Evolutionary conservation across 2,329 filamentous ascomycete genomes (phyloP).

Genomic region (Penicillium sp.): DNA sequence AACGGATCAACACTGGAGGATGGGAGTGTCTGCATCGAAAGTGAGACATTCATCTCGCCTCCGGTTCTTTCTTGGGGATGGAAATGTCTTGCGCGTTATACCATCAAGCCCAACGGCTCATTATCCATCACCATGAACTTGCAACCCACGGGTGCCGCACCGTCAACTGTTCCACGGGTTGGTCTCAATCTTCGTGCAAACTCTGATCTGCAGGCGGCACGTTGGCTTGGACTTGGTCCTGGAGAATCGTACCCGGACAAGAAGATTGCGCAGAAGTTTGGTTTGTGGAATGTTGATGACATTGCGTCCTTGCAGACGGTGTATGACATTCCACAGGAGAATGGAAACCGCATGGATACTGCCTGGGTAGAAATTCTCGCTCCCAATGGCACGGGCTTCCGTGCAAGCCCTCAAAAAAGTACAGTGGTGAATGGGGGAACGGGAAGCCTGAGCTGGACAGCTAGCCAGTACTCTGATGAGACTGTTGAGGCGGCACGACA

Average conservation of each 20-base stretch:
- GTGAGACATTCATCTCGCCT: conserved; percentile 20
- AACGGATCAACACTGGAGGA: neutral
- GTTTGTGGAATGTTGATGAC: conserved; percentile 18
- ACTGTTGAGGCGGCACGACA: conserved; percentile 5
- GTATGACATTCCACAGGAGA: conserved; percentile 31
- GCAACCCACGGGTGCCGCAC: conserved; percentile 17
- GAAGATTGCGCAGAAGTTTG: conserved; percentile 22
- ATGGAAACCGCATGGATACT: conserved; percentile 26
- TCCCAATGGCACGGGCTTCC: conserved; percentile 9
- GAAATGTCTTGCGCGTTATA: conserved; percentile 16
- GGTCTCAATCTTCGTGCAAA: conserved; percentile 21
- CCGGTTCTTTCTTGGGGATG: conserved; percentile 28
- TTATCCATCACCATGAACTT: conserved; percentile 13
- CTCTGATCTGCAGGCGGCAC: conserved; percentile 13
- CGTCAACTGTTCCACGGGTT: conserved; percentile 16
- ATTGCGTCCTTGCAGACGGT: conserved; percentile 22
- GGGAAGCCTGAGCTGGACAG: conserved; percentile 5
- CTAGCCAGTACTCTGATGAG: conserved; percentile 8
- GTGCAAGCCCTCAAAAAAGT: neutral
- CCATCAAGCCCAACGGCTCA: conserved; percentile 12
- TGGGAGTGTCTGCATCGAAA: conserved; percentile 12
- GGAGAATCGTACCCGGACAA: conserved; percentile 32
- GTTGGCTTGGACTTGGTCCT: conserved; percentile 29
- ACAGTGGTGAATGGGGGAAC: conserved; percentile 2
- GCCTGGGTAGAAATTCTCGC: conserved; percentile 20